A percentile compares a stretch with the other conserved stretches of the same genome.
Evolutionary conservation across 345 rosid species (phyloP).

Genomic region (Salix viminalis): DNA sequence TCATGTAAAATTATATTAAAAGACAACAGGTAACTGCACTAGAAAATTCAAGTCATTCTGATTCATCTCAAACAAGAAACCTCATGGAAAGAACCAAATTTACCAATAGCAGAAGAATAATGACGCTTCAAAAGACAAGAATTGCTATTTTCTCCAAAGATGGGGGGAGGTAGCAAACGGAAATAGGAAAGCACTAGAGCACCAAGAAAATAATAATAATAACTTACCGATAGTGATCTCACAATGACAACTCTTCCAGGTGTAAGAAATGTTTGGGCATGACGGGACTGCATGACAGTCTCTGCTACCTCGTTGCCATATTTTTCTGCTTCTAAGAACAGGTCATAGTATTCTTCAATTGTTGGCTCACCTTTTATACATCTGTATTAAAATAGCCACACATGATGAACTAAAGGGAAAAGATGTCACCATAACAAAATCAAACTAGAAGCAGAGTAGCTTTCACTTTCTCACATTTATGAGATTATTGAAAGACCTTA

Average conservation of each 20-base stretch:
- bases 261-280: conserved; percentile 39
- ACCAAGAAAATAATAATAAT: conserved; percentile 9
- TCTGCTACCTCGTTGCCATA: conserved; percentile 46
- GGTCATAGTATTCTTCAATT: conserved; percentile 82
- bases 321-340: conserved; percentile 56
- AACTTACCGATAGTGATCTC: conserved; percentile 73
- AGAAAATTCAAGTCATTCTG: background rate
- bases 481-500: background rate
- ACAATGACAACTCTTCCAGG: conserved; percentile 82
- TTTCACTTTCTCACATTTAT: background rate
- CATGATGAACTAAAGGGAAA: conserved; percentile 1
- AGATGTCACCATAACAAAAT: background rate
- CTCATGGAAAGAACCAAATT: conserved; percentile 3
- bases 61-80: conserved; percentile 1
- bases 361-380: conserved; percentile 92
- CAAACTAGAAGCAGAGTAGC: background rate
- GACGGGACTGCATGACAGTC: conserved; percentile 60
- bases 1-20: background rate
- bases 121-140: background rate
- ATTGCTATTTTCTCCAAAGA: background rate
- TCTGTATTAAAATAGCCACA: conserved; percentile 38
- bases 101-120: background rate
- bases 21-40: conserved; percentile 1
- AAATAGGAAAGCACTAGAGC: background rate
- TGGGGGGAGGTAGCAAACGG: background rate